A percentile compares a stretch with the other conserved stretches of the same genome.
Evolutionary conservation across 2,329 filamentous ascomycete genomes (phyloP).

Genomic region (Penicillium sumatraense): DNA sequence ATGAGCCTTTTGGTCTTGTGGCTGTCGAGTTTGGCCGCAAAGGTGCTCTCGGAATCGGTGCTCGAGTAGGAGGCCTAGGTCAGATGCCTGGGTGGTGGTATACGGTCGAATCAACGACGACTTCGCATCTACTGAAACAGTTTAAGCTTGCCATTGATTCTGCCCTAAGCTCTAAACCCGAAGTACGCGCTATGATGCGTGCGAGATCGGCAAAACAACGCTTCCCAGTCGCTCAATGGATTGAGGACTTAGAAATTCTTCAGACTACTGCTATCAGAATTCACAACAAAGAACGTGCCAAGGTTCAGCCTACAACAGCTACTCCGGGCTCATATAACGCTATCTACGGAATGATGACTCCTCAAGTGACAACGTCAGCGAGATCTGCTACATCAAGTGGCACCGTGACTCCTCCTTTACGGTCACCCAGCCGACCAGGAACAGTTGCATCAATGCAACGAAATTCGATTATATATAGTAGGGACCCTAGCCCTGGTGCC

Average conservation of each 20-base stretch:
- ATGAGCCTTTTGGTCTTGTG: conserved; percentile 71
- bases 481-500: conserved; percentile 38
- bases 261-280: conserved; percentile 65
- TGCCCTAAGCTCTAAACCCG: conserved; percentile 61
- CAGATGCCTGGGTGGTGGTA: conserved; percentile 76
- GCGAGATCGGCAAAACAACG: conserved; percentile 68
- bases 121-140: conserved; percentile 66
- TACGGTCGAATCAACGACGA: conserved; percentile 68
- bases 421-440: conserved; percentile 42
- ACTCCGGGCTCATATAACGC: conserved; percentile 47
- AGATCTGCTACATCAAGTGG: conserved; percentile 28
- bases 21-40: conserved; percentile 72
- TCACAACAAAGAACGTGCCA: conserved; percentile 51
- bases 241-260: conserved; percentile 66
- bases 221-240: conserved; percentile 70
- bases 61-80: conserved; percentile 69
- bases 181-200: conserved; percentile 65
- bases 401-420: conserved; percentile 33
- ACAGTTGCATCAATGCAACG: conserved; percentile 42
- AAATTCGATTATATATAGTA: conserved; percentile 46
- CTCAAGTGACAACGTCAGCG: conserved; percentile 22
- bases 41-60: conserved; percentile 69
- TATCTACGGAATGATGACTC: conserved; percentile 43
- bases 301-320: conserved; percentile 36
- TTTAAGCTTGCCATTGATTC: conserved; percentile 68